Evolutionary conservation across 169 alveolate species (phyloP).

Genomic region (Plasmodium knowlesi): DNA sequence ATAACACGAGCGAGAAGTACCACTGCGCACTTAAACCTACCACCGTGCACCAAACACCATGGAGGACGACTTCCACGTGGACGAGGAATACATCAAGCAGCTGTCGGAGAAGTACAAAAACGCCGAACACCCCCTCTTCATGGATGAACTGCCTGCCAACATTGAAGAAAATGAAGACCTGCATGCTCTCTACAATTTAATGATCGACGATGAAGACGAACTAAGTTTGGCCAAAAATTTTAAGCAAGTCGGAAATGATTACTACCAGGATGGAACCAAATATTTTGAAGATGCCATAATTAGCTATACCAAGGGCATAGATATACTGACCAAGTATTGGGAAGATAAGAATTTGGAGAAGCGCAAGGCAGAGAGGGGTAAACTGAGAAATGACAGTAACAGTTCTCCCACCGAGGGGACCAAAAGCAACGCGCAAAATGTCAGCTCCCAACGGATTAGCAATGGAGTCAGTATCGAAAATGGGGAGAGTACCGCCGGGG

Average conservation of each 20-base stretch:
- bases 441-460: not conserved
- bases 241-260: constrained; percentile 68
- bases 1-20: not conserved
- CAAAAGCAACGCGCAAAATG: not conserved
- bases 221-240: constrained; percentile 56
- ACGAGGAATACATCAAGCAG: constrained; percentile 32
- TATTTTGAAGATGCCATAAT: constrained; percentile 71
- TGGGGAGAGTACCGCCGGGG: not conserved
- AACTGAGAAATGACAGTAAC: not conserved
- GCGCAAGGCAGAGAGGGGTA: not conserved
- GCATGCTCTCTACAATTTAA: constrained; percentile 50
- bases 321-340: constrained; percentile 9
- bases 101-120: constrained; percentile 58
- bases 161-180: constrained; percentile 69
- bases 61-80: constrained; percentile 58
- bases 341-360: not conserved
- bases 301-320: constrained; percentile 58
- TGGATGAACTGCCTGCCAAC: constrained; percentile 62
- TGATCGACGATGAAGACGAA: constrained; percentile 41
- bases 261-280: constrained; percentile 51
- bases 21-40: not conserved
- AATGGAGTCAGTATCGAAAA: not conserved
- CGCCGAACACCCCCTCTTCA: constrained; percentile 70
- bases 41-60: not conserved
- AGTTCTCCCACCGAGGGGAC: not conserved